These are phyloP conservation scores for Circinella minor DNA, from an alignment of 371 early-diverging fungal species.

Conservation along the genomic window DNA sequence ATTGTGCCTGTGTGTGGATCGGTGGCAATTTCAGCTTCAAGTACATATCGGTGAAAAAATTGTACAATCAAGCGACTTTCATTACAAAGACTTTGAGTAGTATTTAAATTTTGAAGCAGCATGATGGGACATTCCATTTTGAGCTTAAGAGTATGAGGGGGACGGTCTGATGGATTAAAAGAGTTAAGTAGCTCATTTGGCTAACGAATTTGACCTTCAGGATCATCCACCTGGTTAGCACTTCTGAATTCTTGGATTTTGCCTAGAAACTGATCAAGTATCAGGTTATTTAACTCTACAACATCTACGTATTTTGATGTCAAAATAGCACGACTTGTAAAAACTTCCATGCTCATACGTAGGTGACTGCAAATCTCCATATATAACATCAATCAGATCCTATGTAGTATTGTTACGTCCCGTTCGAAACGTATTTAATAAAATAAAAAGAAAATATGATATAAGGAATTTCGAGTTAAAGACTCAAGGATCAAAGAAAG, in stretches of 20 bases:
- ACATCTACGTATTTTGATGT: not conserved
- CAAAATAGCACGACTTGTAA: constrained; percentile 3
- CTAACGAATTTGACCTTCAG: not conserved
- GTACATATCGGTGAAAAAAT: not conserved
- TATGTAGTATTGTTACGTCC: not conserved
- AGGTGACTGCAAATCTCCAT: not conserved
- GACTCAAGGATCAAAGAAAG: too few relatives aligned
- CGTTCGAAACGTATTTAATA: too few relatives aligned
- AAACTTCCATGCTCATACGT: too few relatives aligned
- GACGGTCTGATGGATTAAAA: not conserved
- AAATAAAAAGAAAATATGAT: too few relatives aligned
- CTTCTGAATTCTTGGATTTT: not conserved
- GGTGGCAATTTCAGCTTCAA: constrained; percentile 5
- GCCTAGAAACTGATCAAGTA: not conserved
- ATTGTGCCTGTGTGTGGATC: not conserved
- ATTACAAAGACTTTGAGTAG: constrained; percentile 2
- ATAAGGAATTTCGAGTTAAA: too few relatives aligned
- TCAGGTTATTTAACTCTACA: not conserved
- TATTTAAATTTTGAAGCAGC: not conserved
- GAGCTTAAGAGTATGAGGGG: not conserved
- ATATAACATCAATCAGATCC: not conserved
- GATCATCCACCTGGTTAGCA: not conserved
- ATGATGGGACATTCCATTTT: not conserved
- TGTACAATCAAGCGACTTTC: not conserved
- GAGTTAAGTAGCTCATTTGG: constrained; percentile 5